phyloP scores from a whole-genome alignment of 2,329 filamentous ascomycete genomes.

The Drechslerella coelobrocha region DNA sequence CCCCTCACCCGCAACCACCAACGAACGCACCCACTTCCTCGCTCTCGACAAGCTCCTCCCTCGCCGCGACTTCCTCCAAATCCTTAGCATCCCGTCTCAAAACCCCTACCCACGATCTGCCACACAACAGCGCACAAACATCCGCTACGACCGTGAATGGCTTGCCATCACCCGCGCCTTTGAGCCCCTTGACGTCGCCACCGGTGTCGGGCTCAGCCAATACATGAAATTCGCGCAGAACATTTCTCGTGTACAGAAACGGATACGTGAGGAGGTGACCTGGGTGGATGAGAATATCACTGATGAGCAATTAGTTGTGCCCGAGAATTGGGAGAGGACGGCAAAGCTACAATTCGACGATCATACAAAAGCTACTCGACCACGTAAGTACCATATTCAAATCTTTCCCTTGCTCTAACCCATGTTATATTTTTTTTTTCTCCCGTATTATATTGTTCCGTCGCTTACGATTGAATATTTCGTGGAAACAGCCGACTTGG shows the following conservation, averaged over 20 bases:
- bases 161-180: conserved; percentile 89
- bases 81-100: conserved; percentile 69
- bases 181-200: conserved; percentile 59
- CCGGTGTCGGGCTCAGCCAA: conserved; percentile 69
- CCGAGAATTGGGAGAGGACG: conserved; percentile 77
- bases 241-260: conserved; percentile 65
- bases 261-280: conserved; percentile 71
- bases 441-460: background rate
- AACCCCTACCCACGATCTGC: conserved; percentile 55
- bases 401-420: background rate
- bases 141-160: conserved; percentile 93
- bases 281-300: conserved; percentile 82
- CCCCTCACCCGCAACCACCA: conserved; percentile 58
- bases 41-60: conserved; percentile 90
- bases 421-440: background rate
- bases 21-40: conserved; percentile 81
- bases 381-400: conserved; percentile 60
- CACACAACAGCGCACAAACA: conserved; percentile 63
- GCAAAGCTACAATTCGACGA: conserved; percentile 73
- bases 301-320: conserved; percentile 70
- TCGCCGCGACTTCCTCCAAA: conserved; percentile 79
- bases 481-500: conserved; percentile 64
- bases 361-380: conserved; percentile 65
- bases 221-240: conserved; percentile 65
- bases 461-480: background rate